Evolutionary conservation across 768 basidiomycete species (phyloP), one percentile per base, ranked within the genome.

Genomic region (Trametes sanguinea): DNA sequence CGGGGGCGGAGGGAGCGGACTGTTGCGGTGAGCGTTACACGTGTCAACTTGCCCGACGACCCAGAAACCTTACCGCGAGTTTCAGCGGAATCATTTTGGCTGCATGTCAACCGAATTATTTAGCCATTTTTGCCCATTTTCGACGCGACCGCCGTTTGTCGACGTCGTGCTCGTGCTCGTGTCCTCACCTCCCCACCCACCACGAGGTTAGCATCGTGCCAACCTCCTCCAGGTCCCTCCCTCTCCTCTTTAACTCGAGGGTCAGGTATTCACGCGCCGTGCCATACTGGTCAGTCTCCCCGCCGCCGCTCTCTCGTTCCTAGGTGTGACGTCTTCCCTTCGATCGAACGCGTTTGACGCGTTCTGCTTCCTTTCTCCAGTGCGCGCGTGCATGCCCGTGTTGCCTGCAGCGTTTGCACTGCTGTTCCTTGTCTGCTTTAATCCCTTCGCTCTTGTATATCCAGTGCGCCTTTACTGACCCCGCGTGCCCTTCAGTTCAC

Each of bases 61-160:
- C 53, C 43, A 54, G 55, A 43, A 22, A 29, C 63, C 55, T 55
- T 50, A 13, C 59, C 53, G 57, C 68, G 57, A 69, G 68, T 73
- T 69, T 69, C 68, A 69, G 65, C 62, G 64, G 60, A 70, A 61
- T 69, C 69, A 68, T 68, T 69, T 69, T 63, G 57, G 44, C 56
- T 55, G 61, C 64, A 62, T 65, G 66, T 62, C 66, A 61, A 43
- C 51, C 37, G 50, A 65, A 63, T 68, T 65, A 65, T 69, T 68
- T 60, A 51, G 39, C 62, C 60, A 65, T 60, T 69, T 69, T 66
- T 56, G 30, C 61, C 60, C 58, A 47, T 57, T 55, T 65, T 62
- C 61, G 62, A 64, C 58, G 54, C 53, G 53, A 17, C 54, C 46
- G 55, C n/a, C 66, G 50, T 43, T 17, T 42, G 48, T 53, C 57